These are phyloP conservation scores for Dittrichia graveolens DNA, from an alignment of 129 eudicot species.

Conservation along the genomic window DNA sequence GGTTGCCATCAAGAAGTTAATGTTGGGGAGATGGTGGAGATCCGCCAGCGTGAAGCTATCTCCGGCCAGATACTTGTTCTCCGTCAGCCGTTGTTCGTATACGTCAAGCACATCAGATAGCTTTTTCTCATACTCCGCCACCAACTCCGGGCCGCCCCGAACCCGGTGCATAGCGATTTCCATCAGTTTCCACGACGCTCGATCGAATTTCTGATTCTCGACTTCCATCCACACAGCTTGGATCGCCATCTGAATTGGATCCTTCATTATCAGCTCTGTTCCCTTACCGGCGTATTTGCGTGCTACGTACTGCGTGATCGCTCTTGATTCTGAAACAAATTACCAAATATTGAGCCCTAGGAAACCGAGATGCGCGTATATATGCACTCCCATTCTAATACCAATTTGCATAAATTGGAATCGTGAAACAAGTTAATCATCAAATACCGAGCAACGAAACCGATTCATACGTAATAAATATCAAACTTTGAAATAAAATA, in stretches of 20 bases:
- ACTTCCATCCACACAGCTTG: constrained; percentile 40
- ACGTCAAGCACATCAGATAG: constrained; percentile 53
- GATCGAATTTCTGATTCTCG: constrained; percentile 36
- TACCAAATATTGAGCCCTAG: constrained; percentile 4
- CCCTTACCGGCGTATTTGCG: constrained; percentile 47
- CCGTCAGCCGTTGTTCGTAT: constrained; percentile 46
- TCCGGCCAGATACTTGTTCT: constrained; percentile 52
- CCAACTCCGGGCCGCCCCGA: constrained; percentile 21
- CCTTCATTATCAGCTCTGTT: constrained; percentile 37
- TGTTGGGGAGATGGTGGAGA: constrained; percentile 42
- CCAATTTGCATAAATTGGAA: not conserved
- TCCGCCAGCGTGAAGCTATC: constrained; percentile 56
- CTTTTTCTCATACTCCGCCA: constrained; percentile 32
- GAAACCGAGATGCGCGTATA: not conserved
- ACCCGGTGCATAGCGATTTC: constrained; percentile 27
- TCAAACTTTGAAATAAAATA: not conserved
- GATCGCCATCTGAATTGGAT: constrained; percentile 42
- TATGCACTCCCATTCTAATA: not conserved
- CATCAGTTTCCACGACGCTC: constrained; percentile 29
- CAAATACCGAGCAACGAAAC: not conserved
- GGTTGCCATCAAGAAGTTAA: constrained; percentile 46
- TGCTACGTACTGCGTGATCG: constrained; percentile 48
- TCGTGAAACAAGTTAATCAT: not conserved
- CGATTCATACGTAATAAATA: not conserved
- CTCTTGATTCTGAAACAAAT: constrained; percentile 47